Base-by-base conservation (phyloP, 2,329 filamentous ascomycete genomes). In the Tolypocladium inflatum region DNA sequence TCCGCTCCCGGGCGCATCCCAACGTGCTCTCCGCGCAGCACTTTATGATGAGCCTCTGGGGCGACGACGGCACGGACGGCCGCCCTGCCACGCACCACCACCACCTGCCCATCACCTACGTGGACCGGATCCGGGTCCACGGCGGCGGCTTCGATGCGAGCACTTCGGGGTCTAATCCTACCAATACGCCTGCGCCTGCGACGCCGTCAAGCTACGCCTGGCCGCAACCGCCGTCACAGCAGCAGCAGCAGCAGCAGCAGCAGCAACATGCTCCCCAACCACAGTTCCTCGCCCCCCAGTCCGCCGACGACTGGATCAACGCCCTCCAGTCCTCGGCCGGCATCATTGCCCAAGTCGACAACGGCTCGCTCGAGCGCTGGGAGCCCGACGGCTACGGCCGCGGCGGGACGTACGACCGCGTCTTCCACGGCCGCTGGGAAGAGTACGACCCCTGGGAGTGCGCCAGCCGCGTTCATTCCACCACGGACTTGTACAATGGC, bases 301-400 rank as follows among this genome's bases (percentile, higher is more conserved):
- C 69, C 1, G 69, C 71, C 26, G 72, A 74, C 26, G 71, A 74
- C 63, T 74, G 71, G 72, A 71, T 73, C 59, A 68, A 64, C 37
- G 68, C 71, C n/a, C 66, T 74, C 2, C 70, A 73, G 57, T 78
- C 78, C 6, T 77, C 77, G 0, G 77, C 72, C 23, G 72, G 78
- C 35, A 72, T 82, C 57, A 82, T 87, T 42, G 86, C 86, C 2
- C 87, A 90, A 69, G 77, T 88, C 3, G 87, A 90, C 66, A 87
- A 87, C 55, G 87, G 87, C 50, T 87, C 84, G 23, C 74, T 89
- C 1, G 87, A 90, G 70, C 80, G 87, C 15, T 90, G 87, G 87
- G 87, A 90, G 63, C 79, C 81, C 38, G 78, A 83, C 60, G 87
- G 87, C 6, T 90, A 89, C 63, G 77, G 82, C 23, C 80, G 80